phyloP scores from a whole-genome alignment of 2,329 filamentous ascomycete species.

The Lojkania enalia region DNA sequence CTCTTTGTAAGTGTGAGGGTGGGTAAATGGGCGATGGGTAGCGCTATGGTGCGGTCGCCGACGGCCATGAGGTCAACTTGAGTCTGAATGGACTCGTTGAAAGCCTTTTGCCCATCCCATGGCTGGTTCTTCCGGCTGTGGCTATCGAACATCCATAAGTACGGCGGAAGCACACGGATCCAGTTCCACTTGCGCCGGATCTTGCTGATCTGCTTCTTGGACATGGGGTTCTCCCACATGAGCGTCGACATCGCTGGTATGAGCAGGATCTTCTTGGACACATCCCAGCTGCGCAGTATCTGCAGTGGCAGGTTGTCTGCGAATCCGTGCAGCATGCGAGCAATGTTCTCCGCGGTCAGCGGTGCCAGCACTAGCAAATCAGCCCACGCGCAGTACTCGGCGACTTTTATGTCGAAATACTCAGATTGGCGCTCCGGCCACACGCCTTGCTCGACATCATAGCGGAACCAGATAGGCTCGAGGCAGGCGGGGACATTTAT shows the following conservation, averaged over 20 bases:
- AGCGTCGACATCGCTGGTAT: constrained; percentile 86
- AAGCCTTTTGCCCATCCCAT: constrained; percentile 66
- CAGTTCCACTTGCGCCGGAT: constrained; percentile 83
- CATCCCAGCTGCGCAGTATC: constrained; percentile 82
- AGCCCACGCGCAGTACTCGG: constrained; percentile 82
- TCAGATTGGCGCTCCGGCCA: constrained; percentile 29
- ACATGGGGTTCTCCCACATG: constrained; percentile 90
- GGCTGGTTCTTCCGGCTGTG: constrained; percentile 53
- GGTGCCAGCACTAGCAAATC: constrained; percentile 83
- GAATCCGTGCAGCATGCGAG: constrained; percentile 84
- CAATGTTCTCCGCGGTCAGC: constrained; percentile 80
- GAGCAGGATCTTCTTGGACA: constrained; percentile 80
- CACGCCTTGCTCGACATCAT: constrained; percentile 24
- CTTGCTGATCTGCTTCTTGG: constrained; percentile 83
- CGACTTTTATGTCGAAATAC: constrained; percentile 56
- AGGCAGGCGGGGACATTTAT: constrained; percentile 28
- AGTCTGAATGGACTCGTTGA: constrained; percentile 75
- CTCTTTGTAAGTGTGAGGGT: constrained; percentile 39
- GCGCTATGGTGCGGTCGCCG: constrained; percentile 64
- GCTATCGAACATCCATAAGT: constrained; percentile 77
- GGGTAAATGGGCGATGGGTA: constrained; percentile 38
- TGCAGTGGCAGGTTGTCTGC: constrained; percentile 80
- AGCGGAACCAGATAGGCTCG: constrained; percentile 37
- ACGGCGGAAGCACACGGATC: constrained; percentile 78
- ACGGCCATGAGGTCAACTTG: constrained; percentile 75